Evolutionary conservation across 306 rosid species (phyloP).

Genomic region (Phaseolus lunatus): DNA sequence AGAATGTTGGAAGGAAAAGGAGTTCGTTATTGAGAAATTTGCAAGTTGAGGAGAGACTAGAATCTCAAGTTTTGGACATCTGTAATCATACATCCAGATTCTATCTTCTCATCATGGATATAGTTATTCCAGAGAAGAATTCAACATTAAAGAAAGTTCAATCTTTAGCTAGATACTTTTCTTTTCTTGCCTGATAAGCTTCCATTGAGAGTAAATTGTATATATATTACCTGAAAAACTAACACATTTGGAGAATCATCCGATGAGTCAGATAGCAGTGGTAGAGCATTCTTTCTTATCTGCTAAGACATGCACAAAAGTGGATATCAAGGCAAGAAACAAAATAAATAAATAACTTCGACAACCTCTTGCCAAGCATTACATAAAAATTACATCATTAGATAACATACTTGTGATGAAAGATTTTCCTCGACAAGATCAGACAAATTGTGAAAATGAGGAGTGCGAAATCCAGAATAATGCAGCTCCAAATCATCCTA

Average conservation of each 20-base stretch:
- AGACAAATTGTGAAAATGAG: slow-evolving; percentile 87
- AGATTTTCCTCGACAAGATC: slow-evolving; percentile 83
- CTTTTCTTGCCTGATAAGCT: background rate
- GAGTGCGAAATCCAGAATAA: slow-evolving; percentile 83
- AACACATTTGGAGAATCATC: slow-evolving; percentile 74
- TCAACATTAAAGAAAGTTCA: background rate
- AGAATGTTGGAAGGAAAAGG: background rate
- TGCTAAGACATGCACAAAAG: slow-evolving; percentile 48
- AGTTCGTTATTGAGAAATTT: background rate
- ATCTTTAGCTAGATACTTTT: background rate
- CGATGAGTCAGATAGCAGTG: slow-evolving; percentile 78
- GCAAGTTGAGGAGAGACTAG: background rate
- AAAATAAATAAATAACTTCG: slow-evolving; percentile 18
- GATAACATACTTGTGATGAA: slow-evolving; percentile 71
- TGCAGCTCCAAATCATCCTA: slow-evolving; percentile 87
- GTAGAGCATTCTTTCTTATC: slow-evolving; percentile 64
- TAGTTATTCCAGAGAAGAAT: background rate
- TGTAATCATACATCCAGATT: background rate
- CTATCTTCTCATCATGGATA: background rate
- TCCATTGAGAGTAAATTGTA: slow-evolving; percentile 8
- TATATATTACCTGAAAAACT: slow-evolving; percentile 80
- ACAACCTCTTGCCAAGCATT: slow-evolving; percentile 17
- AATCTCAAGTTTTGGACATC: background rate
- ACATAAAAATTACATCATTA: slow-evolving; percentile 12
- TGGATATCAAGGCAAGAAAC: slow-evolving; percentile 42